Evolutionary conservation across 768 basidiomycete genomes (phyloP).

Genomic region (Suillus lakei): DNA sequence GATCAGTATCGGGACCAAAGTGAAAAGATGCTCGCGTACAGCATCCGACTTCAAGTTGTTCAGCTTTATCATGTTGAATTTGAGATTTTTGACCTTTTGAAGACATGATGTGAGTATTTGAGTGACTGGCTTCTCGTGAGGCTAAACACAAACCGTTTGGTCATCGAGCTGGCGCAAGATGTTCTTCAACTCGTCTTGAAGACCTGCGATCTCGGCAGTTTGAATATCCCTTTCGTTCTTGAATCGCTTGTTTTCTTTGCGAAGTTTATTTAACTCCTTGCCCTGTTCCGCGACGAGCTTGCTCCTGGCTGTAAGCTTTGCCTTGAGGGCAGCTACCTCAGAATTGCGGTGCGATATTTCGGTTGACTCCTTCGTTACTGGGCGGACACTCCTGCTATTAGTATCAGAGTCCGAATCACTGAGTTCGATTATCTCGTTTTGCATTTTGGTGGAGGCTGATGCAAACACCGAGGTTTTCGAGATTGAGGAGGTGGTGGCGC

Average conservation of each 20-base stretch:
- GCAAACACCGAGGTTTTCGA: not conserved
- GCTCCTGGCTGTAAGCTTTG: not conserved
- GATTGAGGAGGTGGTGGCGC: not conserved
- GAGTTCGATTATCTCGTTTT: constrained; percentile 6
- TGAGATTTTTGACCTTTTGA: constrained; percentile 1
- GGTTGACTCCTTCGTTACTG: not conserved
- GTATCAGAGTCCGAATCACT: constrained; percentile 4
- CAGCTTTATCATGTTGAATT: not conserved
- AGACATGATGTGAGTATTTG: not conserved
- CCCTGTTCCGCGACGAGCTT: not conserved
- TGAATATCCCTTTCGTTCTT: constrained; percentile 6
- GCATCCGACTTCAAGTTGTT: not conserved
- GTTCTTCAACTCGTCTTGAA: constrained; percentile 9
- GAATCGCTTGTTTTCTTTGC: constrained; percentile 6
- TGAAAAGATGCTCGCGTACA: constrained; percentile 2
- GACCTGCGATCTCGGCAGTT: constrained; percentile 8
- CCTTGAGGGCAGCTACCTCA: not conserved
- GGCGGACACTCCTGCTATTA: not conserved
- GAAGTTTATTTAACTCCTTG: constrained; percentile 6
- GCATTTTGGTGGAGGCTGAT: not conserved
- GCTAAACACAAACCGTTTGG: constrained; percentile 2
- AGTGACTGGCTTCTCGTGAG: not conserved
- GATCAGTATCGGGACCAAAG: not conserved
- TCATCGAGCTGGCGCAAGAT: constrained; percentile 2
- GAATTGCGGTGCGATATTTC: not conserved